Conservation (phyloP, 495 filamentous ascomycete species). For the Aspergillus bridgeri region DNA sequence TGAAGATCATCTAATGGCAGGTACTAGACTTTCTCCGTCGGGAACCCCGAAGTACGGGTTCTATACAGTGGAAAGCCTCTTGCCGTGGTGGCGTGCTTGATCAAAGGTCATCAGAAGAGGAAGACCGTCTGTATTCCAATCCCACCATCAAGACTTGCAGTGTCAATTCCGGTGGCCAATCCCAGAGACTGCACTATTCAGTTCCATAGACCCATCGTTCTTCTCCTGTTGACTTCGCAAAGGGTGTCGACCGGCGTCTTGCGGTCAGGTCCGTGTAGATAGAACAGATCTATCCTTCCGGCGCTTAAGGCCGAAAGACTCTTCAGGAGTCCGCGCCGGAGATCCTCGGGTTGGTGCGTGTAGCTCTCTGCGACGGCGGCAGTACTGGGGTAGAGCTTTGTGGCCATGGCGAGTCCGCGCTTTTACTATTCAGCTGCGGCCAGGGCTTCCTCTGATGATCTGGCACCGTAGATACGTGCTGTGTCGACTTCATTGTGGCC, state of each 20-base stretch:
- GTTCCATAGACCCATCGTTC: no score
- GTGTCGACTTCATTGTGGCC: conserved; percentile 60
- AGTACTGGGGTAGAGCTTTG: conserved; percentile 46
- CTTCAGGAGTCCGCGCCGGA: conserved; percentile 32
- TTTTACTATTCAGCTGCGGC: conserved; percentile 48
- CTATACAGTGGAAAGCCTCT: background rate
- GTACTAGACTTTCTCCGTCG: background rate
- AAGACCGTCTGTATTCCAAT: no score
- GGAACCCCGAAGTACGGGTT: background rate
- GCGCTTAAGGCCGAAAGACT: conserved; percentile 33
- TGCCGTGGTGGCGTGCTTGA: background rate
- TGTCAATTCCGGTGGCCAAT: no score
- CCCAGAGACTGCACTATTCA: no score
- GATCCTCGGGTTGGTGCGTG: conserved; percentile 32
- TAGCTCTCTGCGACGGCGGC: conserved; percentile 8
- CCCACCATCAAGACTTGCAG: no score
- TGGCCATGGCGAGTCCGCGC: conserved; percentile 54
- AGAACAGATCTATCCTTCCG: conserved; percentile 41
- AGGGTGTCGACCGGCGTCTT: conserved; percentile 38
- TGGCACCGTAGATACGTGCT: conserved; percentile 49
- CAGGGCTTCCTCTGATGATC: conserved; percentile 49
- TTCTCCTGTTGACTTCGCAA: conserved; percentile 37
- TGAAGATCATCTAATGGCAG: background rate
- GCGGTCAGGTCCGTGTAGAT: conserved; percentile 44
- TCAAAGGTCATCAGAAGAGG: no score